A percentile compares a stretch with the other conserved stretches of the same genome.
These are phyloP conservation scores for Emydomyces testavorans DNA, from an alignment of 2,329 filamentous ascomycete species.

Conservation along the genomic window DNA sequence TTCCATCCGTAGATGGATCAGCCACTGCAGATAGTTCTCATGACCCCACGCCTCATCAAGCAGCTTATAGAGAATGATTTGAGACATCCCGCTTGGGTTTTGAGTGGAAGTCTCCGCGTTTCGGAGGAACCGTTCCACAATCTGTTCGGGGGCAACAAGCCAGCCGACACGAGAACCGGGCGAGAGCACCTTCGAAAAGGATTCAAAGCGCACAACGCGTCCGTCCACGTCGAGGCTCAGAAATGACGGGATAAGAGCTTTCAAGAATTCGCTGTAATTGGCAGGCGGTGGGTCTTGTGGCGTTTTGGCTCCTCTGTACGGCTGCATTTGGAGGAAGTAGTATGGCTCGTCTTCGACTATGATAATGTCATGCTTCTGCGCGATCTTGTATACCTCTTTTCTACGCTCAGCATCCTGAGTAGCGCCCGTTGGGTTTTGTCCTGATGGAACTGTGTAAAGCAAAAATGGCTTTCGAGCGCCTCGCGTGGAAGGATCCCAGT, in stretches of 20 bases:
- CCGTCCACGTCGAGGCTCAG: slow-evolving; percentile 76
- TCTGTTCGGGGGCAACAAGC: slow-evolving; percentile 76
- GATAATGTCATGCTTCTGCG: slow-evolving; percentile 71
- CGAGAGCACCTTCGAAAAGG: slow-evolving; percentile 81
- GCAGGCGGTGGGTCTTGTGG: slow-evolving; percentile 45
- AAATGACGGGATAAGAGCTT: slow-evolving; percentile 59
- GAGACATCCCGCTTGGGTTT: slow-evolving; percentile 72
- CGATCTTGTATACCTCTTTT: slow-evolving; percentile 61
- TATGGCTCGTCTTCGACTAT: slow-evolving; percentile 92
- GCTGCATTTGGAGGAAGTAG: slow-evolving; percentile 79
- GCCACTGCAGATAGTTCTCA: slow-evolving; percentile 75
- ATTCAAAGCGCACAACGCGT: slow-evolving; percentile 80
- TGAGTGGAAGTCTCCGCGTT: slow-evolving; percentile 78
- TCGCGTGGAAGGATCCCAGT: slow-evolving; percentile 50
- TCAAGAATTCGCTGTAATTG: slow-evolving; percentile 61
- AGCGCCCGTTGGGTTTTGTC: slow-evolving; percentile 83
- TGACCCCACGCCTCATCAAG: slow-evolving; percentile 94
- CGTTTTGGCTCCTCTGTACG: slow-evolving; percentile 49
- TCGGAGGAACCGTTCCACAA: slow-evolving; percentile 69
- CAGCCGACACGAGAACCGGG: slow-evolving; percentile 76
- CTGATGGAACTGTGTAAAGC: slow-evolving; percentile 63
- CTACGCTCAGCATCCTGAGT: slow-evolving; percentile 61
- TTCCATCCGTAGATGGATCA: slow-evolving; percentile 66
- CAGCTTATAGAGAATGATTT: slow-evolving; percentile 75
- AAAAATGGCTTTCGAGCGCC: slow-evolving; percentile 54